A percentile compares a stretch with the other conserved stretches of the same genome.
These are phyloP conservation scores for Verticillium tricorpus DNA, from an alignment of 2,329 filamentous ascomycete genomes.

Conservation along the genomic window DNA sequence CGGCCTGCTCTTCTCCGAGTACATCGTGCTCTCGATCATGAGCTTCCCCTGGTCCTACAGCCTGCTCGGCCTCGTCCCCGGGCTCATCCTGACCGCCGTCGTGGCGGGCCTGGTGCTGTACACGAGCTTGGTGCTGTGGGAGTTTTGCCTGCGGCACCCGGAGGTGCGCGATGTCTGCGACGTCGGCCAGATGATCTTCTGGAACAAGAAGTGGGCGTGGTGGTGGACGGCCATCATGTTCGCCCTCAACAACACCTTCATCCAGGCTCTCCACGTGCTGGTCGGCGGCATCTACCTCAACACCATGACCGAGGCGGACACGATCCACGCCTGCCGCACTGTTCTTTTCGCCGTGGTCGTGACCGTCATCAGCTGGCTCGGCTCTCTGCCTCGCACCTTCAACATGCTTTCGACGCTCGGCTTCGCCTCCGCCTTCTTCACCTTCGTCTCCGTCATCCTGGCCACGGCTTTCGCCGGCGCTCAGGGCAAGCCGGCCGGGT, in stretches of 20 bases:
- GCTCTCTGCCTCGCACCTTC: slow-evolving; percentile 83
- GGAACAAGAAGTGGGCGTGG: slow-evolving; percentile 71
- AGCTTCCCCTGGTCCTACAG: slow-evolving; percentile 94
- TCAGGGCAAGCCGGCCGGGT: slow-evolving; percentile 68
- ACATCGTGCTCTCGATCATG: slow-evolving; percentile 75
- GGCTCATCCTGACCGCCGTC: slow-evolving; percentile 73
- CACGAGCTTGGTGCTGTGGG: slow-evolving; percentile 61
- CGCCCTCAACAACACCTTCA: slow-evolving; percentile 75
- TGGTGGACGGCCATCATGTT: slow-evolving; percentile 78
- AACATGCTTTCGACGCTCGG: slow-evolving; percentile 73
- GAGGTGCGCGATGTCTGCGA: slow-evolving; percentile 92
- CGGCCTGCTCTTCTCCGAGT: slow-evolving; percentile 86
- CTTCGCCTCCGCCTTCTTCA: slow-evolving; percentile 77
- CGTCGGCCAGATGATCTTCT: slow-evolving; percentile 93
- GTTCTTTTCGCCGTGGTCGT: slow-evolving; percentile 74
- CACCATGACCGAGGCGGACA: slow-evolving; percentile 70
- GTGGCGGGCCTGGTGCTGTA: slow-evolving; percentile 78
- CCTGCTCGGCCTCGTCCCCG: slow-evolving; percentile 79
- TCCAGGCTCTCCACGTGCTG: slow-evolving; percentile 72
- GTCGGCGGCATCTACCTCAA: slow-evolving; percentile 85
- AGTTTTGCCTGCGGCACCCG: slow-evolving; percentile 86
- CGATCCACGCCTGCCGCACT: slow-evolving; percentile 64
- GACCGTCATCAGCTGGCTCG: slow-evolving; percentile 69
- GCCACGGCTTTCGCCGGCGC: slow-evolving; percentile 78
- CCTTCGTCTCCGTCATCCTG: slow-evolving; percentile 81